phyloP scores from a whole-genome alignment of 345 rosid species.

The Hypericum androsaemum region DNA sequence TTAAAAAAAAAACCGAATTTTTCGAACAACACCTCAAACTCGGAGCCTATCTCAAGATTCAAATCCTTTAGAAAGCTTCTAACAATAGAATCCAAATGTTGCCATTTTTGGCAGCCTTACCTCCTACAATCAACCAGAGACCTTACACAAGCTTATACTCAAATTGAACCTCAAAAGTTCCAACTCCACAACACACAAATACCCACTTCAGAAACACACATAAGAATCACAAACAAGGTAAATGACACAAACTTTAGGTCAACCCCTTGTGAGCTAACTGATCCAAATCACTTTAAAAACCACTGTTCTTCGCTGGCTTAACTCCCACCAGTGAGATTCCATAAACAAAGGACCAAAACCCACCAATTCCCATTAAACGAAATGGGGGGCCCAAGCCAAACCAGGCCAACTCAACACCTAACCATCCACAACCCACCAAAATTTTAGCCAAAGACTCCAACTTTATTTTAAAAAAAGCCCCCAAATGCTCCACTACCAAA shows the following conservation, averaged over 20 bases:
- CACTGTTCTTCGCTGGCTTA: slow-evolving; percentile 4
- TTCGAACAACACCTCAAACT: too few relatives aligned
- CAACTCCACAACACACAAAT: slow-evolving; percentile 10
- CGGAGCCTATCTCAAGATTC: too few relatives aligned
- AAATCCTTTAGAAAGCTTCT: too few relatives aligned
- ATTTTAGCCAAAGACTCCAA: slow-evolving; percentile 10
- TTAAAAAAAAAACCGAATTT: too few relatives aligned
- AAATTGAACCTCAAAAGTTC: neutral
- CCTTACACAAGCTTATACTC: neutral
- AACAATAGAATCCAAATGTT: too few relatives aligned
- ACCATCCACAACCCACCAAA: slow-evolving; percentile 16
- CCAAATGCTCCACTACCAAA: too few relatives aligned
- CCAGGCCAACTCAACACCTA: neutral
- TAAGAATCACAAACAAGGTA: neutral
- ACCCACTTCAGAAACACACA: slow-evolving; percentile 18
- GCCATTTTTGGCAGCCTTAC: too few relatives aligned
- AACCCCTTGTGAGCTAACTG: slow-evolving; percentile 15
- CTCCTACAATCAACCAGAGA: too few relatives aligned
- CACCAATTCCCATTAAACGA: slow-evolving; percentile 26
- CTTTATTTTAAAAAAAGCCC: neutral
- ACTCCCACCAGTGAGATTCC: slow-evolving; percentile 29
- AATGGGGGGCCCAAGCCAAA: slow-evolving; percentile 10
- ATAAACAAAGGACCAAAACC: slow-evolving; percentile 22
- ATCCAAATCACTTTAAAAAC: slow-evolving; percentile 1
- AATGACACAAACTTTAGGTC: slow-evolving; percentile 29